Base-by-base conservation (phyloP, 2,329 filamentous ascomycete genomes). In the Eurotiales sp. region DNA sequence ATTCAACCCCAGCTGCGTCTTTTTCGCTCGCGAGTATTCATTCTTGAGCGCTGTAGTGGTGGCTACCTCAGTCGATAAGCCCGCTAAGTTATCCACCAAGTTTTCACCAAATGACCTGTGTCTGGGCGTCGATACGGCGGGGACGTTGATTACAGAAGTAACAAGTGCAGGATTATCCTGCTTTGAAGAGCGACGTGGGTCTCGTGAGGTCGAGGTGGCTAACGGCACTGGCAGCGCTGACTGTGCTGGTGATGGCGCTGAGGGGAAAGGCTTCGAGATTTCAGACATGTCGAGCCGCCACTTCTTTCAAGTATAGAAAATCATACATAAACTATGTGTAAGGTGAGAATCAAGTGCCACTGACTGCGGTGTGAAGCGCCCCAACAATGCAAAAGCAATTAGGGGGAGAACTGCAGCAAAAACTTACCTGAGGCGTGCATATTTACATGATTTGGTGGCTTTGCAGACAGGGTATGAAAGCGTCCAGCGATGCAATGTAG, bases 1-100 rank as follows among this genome's bases (percentile, higher is more conserved):
- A 15, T 46, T 51, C 5, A 50, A 22, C 7, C 12, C 23, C 11
- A 23, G 8, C 12, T 50, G 41, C 4, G 46, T 34, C n/a, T 55
- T 55, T 21, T 46, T 51, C 3, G 45, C 45, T 27, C 46, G 53
- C 19, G 34, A 36, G 19, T 53, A 49, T 10, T 55, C 51, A 14
- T 39, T 44, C 11, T 50, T 44, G 2, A 46, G 37, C n/a, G 42
- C 14, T 3, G 34, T 27, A 17, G 50, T 21, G 11, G 29, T 51
- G 5, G 51, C 27, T 3, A 45, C 34, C n/a, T 45, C 44, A 5
- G 46, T n/a, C 4, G 51, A 49, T n/a, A 53, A 29, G 11, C 19
- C 32, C 12, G 39, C 29, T 10, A 55, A 12, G 15, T 19, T 49
- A 14, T 53, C 41, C 3, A 44, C 30, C 25, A 55, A 43, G 8